Evolutionary conservation across 1,139 yeast genomes (phyloP).

Genomic region (Protomyces inouyei): DNA sequence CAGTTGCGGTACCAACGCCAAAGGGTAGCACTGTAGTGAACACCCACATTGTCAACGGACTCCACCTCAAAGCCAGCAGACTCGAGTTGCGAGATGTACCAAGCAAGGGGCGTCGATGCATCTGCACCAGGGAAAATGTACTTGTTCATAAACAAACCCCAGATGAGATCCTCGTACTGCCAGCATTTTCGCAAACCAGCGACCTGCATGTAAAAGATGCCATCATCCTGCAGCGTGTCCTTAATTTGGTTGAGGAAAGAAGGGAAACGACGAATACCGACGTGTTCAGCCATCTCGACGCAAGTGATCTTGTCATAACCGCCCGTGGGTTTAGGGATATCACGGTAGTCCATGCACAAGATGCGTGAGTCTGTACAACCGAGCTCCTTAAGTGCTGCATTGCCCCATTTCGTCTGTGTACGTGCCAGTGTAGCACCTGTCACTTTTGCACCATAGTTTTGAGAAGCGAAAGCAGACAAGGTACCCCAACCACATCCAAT

Average conservation of each 20-base stretch:
- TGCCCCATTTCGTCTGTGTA: slow-evolving; percentile 91
- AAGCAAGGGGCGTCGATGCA: slow-evolving; percentile 89
- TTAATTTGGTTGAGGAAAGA: slow-evolving; percentile 73
- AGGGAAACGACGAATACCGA: slow-evolving; percentile 80
- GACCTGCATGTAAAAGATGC: slow-evolving; percentile 77
- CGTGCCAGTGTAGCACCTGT: slow-evolving; percentile 87
- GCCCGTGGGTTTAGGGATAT: slow-evolving; percentile 72
- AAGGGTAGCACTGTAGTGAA: slow-evolving; percentile 83
- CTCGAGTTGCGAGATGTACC: slow-evolving; percentile 72
- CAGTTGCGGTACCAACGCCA: slow-evolving; percentile 97
- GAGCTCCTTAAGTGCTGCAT: slow-evolving; percentile 59
- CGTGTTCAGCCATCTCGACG: slow-evolving; percentile 95
- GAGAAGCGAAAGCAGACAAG: slow-evolving; percentile 75
- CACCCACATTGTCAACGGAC: slow-evolving; percentile 82
- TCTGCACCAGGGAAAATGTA: slow-evolving; percentile 97
- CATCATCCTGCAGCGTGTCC: slow-evolving; percentile 87
- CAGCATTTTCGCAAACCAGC: slow-evolving; percentile 88
- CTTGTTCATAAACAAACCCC: slow-evolving; percentile 97
- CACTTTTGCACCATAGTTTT: slow-evolving; percentile 76
- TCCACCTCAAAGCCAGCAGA: slow-evolving; percentile 82
- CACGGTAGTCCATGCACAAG: slow-evolving; percentile 84
- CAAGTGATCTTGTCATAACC: slow-evolving; percentile 83
- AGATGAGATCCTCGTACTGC: slow-evolving; percentile 90
- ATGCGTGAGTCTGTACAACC: slow-evolving; percentile 64
- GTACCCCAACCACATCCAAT: slow-evolving; percentile 98